Conservation (phyloP, 2,329 filamentous ascomycete species). For the Cladosporium oxysporum region DNA sequence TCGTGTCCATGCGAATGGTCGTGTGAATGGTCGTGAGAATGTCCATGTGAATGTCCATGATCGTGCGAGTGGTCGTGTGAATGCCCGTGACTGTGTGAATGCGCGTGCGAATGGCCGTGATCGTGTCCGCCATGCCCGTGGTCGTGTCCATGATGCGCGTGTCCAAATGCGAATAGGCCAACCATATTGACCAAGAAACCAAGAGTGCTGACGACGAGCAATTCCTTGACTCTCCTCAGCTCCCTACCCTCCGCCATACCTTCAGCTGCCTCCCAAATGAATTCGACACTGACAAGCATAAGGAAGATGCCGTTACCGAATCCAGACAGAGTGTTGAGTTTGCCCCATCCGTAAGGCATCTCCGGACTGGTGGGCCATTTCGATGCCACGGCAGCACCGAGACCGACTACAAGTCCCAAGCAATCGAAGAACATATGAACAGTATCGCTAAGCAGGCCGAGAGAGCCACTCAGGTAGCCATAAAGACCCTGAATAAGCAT, state of each 20-base stretch:
- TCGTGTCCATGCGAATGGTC: constrained; percentile 27
- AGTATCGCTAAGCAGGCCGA: constrained; percentile 94
- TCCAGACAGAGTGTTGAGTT: constrained; percentile 92
- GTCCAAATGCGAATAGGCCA: constrained; percentile 80
- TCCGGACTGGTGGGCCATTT: constrained; percentile 90
- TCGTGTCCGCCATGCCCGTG: constrained; percentile 60
- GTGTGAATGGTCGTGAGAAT: constrained; percentile 28
- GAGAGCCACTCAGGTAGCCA: constrained; percentile 86
- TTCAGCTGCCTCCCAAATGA: constrained; percentile 91
- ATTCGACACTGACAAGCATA: constrained; percentile 93
- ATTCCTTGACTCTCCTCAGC: constrained; percentile 79
- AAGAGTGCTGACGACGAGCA: constrained; percentile 83
- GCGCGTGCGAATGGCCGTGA: constrained; percentile 50
- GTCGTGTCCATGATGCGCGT: constrained; percentile 52
- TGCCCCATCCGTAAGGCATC: constrained; percentile 95
- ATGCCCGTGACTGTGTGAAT: constrained; percentile 46
- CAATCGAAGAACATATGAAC: constrained; percentile 99
- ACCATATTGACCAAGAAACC: constrained; percentile 89
- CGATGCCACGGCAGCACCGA: constrained; percentile 90
- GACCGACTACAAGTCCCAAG: constrained; percentile 82
- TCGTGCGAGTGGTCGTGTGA: constrained; percentile 38
- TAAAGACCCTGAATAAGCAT: constrained; percentile 96
- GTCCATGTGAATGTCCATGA: constrained; percentile 38
- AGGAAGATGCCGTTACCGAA: constrained; percentile 96
- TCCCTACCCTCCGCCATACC: constrained; percentile 80